Base-by-base conservation (phyloP, 345 rosid species). In the Eucalyptus sideroxylon region DNA sequence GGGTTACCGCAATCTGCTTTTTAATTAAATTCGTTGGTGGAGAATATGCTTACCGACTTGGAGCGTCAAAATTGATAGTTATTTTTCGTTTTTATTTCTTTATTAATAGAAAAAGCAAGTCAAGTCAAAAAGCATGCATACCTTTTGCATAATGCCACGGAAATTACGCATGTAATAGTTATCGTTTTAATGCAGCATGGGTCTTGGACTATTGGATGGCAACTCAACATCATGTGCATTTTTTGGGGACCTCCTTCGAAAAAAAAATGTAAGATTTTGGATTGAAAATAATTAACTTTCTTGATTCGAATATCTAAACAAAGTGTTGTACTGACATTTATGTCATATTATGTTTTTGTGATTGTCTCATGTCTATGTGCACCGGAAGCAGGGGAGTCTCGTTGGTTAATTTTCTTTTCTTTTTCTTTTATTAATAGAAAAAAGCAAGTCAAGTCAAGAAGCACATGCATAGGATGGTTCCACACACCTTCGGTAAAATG, bases 21-120 rank as follows among this genome's bases (percentile, higher is more conserved):
- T 62, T 50, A 50, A 50, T 14, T 14, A 1, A 50, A 50, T 50
- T 50, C 0, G 51, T 50, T 50, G 51, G 3, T 50, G 1, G 16
- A 50, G 16, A 50, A 50, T 14, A 50, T 50, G 51, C 16, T 2
- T 50, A 50, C 3, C 0, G 3, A 14, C 51, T 14, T 0, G 6
- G 0, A 50, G 51, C 16, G 2, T 50, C 16, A 14, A 0, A 62
- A 62, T 27, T 27, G 31, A 27, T 13, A 7, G n/a, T 13, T 30
- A 1, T 15, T 62, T 12, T 27, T 6, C 5, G 1, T 62, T 62
- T 62, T 30, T 12, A 60, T 60, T 60, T 60, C 67, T 27, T 60
- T 60, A 62, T 13, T 27, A 62, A 60, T 45, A 47, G 14, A 49
- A 49, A 49, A 49, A 49, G 50, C 50, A 49, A 49, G 15, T 49